Evolutionary conservation across 2,329 filamentous ascomycete genomes (phyloP), one percentile per base, ranked within the genome.

Genomic region (Fusarium coffeatum): DNA sequence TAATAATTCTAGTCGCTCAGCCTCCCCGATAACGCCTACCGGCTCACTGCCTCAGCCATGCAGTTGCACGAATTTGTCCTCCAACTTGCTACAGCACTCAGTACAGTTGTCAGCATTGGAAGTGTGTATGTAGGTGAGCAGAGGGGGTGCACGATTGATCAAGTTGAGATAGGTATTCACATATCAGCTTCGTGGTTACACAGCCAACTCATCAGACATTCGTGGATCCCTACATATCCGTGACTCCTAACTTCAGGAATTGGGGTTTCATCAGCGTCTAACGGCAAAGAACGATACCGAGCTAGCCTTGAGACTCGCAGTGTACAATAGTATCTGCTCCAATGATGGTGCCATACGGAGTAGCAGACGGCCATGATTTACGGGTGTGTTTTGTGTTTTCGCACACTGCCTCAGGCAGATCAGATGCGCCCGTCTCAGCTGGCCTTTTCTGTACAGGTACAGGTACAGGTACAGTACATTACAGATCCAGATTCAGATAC

Each of bases 131-230:
- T 37, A n/a, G 50, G 46, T 50, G 50, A 60, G 49, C 54, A 66
- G 48, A 37, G 37, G 43, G 47, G 47, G 57, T 62, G 60, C 41
- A 27, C 22, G 12, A 25, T 30, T 50, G 43, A 56, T 50, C 25
- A 49, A 37, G 43, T 69, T 56, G 61, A 59, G 64, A 55, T 66
- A 59, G 64, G 54, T 66, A 62, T 40, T 28, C 32, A 53, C 55
- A 58, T 45, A 67, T 63, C 59, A 63, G 65, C 48, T 66, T 60
- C 51, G 42, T 55, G 55, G 72, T 74, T 63, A 69, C 72, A 75
- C 72, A 50, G 71, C 72, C 71, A 75, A 51, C 72, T 74, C 72
- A 75, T 64, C 72, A 73, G 58, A 68, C 63, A 68, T 59, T 55
- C 51, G 53, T 60, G 51, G 63, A 55, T 55, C 43, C 67, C 51